phyloP scores from a whole-genome alignment of 2,329 filamentous ascomycete species.

The Chaetomium sp. region DNA sequence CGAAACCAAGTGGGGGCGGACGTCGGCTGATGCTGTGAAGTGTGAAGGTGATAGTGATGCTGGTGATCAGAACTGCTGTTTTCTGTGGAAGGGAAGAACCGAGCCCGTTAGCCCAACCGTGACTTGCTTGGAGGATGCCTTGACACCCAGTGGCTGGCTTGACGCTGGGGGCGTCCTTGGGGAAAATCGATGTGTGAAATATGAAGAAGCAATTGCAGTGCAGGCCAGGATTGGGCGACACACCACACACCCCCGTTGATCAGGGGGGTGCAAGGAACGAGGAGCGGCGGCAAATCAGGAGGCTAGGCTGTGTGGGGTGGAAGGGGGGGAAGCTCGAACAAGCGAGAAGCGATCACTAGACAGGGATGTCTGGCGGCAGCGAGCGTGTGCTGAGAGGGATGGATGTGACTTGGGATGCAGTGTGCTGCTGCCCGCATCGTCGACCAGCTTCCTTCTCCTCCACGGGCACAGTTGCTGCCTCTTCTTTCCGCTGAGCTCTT shows the following conservation, averaged over 20 bases:
- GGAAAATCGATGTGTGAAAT: conserved; percentile 1
- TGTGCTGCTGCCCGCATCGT: conserved; percentile 10
- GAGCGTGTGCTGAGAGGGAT: conserved; percentile 22
- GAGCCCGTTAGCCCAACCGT: too few relatives aligned
- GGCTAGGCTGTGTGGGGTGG: conserved; percentile 16
- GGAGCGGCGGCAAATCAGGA: conserved; percentile 25
- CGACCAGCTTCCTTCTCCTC: conserved; percentile 7
- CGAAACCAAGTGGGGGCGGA: conserved; percentile 13
- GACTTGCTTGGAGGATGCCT: background rate
- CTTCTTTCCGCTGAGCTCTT: background rate
- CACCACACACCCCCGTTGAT: conserved; percentile 15
- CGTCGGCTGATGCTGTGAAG: background rate
- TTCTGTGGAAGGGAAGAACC: too few relatives aligned
- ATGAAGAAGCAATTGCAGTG: conserved; percentile 7
- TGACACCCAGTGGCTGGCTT: conserved; percentile 2
- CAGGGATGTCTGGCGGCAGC: conserved; percentile 27
- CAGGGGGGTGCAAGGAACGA: conserved; percentile 17
- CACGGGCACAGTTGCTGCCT: too few relatives aligned
- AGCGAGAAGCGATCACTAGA: conserved; percentile 26
- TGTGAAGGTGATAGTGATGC: too few relatives aligned
- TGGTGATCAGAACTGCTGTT: too few relatives aligned
- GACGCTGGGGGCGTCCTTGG: conserved; percentile 2
- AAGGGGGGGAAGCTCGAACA: conserved; percentile 13
- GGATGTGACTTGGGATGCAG: conserved; percentile 27
- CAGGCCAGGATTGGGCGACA: conserved; percentile 13